A percentile compares a stretch with the other conserved stretches of the same genome.
phyloP scores from a whole-genome alignment of 2,329 filamentous ascomycete genomes.

The Clarireedia hainanense region DNA sequence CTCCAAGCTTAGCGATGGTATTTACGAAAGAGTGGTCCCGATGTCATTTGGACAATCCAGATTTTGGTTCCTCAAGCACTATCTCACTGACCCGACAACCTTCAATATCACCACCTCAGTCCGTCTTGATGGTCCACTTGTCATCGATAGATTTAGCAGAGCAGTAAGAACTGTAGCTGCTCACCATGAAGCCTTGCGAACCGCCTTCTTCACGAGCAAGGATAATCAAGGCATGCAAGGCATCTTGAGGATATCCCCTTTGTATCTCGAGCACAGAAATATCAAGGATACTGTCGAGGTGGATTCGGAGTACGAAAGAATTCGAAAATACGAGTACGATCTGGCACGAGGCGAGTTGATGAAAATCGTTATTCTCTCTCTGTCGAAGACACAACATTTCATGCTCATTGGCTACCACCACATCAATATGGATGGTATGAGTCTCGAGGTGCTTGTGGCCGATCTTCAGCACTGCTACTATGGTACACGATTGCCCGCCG shows the following conservation, averaged over 20 bases:
- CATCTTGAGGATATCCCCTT: constrained; percentile 21
- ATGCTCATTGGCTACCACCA: constrained; percentile 41
- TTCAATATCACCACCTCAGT: too few species aligned
- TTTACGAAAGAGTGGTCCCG: too few species aligned
- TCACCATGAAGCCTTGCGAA: too few species aligned
- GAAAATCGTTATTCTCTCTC: constrained; percentile 30
- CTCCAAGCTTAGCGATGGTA: too few species aligned
- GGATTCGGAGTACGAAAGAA: background rate
- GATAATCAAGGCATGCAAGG: constrained; percentile 17
- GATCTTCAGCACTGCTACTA: background rate
- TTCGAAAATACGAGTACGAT: background rate
- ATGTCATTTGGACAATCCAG: too few species aligned
- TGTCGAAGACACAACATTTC: constrained; percentile 29
- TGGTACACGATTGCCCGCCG: background rate
- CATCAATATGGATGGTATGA: constrained; percentile 42
- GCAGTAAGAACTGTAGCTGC: too few species aligned
- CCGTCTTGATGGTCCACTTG: too few species aligned
- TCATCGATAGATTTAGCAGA: too few species aligned
- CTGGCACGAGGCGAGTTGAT: background rate
- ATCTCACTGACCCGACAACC: too few species aligned
- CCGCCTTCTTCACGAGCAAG: too few species aligned
- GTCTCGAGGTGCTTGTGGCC: constrained; percentile 34
- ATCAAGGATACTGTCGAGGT: background rate
- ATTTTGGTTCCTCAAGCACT: too few species aligned
- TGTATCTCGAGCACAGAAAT: background rate